phyloP scores from a whole-genome alignment of 208 protist genomes.

The Wallacemonas rigidus region DNA sequence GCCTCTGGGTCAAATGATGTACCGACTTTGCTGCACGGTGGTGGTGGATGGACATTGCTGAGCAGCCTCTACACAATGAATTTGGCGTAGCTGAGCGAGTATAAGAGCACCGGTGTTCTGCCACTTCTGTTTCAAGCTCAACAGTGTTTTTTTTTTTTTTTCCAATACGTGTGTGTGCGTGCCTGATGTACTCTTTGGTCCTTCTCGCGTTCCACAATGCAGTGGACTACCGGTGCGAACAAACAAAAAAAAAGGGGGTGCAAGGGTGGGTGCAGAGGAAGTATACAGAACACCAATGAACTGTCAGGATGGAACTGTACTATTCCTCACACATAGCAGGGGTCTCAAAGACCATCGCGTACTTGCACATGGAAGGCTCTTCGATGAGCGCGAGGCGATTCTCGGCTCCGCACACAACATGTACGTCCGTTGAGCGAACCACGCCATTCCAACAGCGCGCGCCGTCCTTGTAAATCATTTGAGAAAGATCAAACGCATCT shows the following conservation, averaged over 20 bases:
- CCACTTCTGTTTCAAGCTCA: no score
- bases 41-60: no score
- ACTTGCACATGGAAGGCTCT: conserved; percentile 78
- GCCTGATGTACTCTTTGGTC: no score
- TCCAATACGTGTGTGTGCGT: no score
- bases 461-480: conserved; percentile 64
- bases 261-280: background rate
- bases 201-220: no score
- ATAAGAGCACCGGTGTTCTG: no score
- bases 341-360: conserved; percentile 76
- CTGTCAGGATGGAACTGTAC: background rate
- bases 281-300: background rate
- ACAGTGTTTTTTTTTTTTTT: no score
- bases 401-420: conserved; percentile 64
- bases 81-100: no score
- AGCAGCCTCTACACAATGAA: no score
- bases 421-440: conserved; percentile 47
- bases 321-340: conserved; percentile 65
- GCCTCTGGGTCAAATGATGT: no score
- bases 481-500: conserved; percentile 49
- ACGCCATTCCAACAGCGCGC: conserved; percentile 55
- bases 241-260: background rate
- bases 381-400: conserved; percentile 55
- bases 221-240: no score
- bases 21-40: no score